These are phyloP conservation scores for Brassica carinata DNA, from an alignment of 345 rosid species.

Conservation along the genomic window DNA sequence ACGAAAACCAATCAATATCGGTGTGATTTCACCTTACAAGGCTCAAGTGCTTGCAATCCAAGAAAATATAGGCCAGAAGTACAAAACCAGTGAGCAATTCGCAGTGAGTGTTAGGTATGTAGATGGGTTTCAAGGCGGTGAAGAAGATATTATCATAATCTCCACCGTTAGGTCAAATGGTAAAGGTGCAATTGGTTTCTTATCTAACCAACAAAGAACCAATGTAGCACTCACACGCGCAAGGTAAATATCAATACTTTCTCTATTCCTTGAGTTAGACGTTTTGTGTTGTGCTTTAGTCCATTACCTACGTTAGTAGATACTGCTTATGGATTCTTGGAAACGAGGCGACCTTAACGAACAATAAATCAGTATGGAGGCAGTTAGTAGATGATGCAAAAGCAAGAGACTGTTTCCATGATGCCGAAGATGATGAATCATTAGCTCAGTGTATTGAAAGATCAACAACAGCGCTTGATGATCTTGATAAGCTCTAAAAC, in stretches of 20 bases:
- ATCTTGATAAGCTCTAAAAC: slow-evolving; percentile 26
- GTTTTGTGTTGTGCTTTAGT: background rate
- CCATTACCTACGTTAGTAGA: slow-evolving; percentile 13
- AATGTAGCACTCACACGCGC: slow-evolving; percentile 52
- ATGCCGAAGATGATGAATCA: slow-evolving; percentile 43
- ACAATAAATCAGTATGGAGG: slow-evolving; percentile 47
- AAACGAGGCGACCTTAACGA: slow-evolving; percentile 42
- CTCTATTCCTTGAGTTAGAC: background rate
- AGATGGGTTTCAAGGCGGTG: slow-evolving; percentile 60
- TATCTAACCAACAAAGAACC: slow-evolving; percentile 44
- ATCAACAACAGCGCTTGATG: slow-evolving; percentile 33
- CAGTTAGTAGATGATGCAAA: slow-evolving; percentile 44
- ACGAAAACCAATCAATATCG: slow-evolving; percentile 27
- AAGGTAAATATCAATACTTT: slow-evolving; percentile 32
- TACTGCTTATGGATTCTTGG: slow-evolving; percentile 55
- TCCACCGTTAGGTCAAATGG: slow-evolving; percentile 54
- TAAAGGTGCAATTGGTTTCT: slow-evolving; percentile 47
- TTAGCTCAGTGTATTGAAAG: slow-evolving; percentile 32
- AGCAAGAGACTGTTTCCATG: slow-evolving; percentile 36
- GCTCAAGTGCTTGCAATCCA: slow-evolving; percentile 56
- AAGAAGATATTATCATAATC: slow-evolving; percentile 51
- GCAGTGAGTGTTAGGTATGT: slow-evolving; percentile 44
- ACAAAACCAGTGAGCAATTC: slow-evolving; percentile 21
- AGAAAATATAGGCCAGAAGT: slow-evolving; percentile 39
- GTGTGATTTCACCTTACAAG: slow-evolving; percentile 56